A percentile compares a stretch with the other conserved stretches of the same genome.
Conservation (phyloP, 441 rosid species). For the Adansonia gregorii region DNA sequence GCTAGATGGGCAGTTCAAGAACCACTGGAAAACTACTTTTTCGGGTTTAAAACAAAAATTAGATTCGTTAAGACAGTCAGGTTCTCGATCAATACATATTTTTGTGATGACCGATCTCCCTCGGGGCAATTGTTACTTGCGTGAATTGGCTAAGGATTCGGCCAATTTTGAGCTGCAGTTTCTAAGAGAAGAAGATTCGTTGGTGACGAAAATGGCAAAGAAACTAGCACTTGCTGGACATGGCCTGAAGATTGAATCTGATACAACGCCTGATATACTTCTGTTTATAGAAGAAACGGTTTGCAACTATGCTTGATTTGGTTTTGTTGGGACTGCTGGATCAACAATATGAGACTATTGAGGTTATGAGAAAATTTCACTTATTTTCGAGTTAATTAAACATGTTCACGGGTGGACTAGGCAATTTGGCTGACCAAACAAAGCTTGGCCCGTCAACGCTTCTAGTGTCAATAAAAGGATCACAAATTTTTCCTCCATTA, state of each 20-base stretch:
- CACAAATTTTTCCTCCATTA: not conserved
- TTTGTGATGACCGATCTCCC: slow-evolving; percentile 96
- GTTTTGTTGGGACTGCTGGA: slow-evolving; percentile 88
- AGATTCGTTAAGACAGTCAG: slow-evolving; percentile 52
- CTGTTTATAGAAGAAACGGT: slow-evolving; percentile 78
- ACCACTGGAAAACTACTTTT: slow-evolving; percentile 77
- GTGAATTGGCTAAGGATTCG: slow-evolving; percentile 53
- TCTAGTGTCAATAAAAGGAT: too few species aligned
- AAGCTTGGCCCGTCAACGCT: too few species aligned
- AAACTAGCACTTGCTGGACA: slow-evolving; percentile 51
- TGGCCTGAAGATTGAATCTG: slow-evolving; percentile 53
- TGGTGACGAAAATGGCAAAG: slow-evolving; percentile 47
- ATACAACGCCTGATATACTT: slow-evolving; percentile 52
- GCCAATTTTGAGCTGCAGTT: slow-evolving; percentile 50
- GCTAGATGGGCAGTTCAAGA: slow-evolving; percentile 95
- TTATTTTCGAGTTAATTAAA: slow-evolving; percentile 42
- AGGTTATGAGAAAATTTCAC: slow-evolving; percentile 65
- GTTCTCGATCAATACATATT: slow-evolving; percentile 49
- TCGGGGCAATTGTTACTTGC: slow-evolving; percentile 74
- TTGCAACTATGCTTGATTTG: slow-evolving; percentile 88
- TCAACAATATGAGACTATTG: slow-evolving; percentile 89
- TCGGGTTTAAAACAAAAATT: slow-evolving; percentile 59
- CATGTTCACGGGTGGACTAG: too few species aligned
- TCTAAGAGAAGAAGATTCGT: slow-evolving; percentile 47
- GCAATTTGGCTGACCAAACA: too few species aligned